These are phyloP conservation scores for Aspergillus phoenicis DNA, from an alignment of 2,329 filamentous ascomycete genomes.

Conservation along the genomic window DNA sequence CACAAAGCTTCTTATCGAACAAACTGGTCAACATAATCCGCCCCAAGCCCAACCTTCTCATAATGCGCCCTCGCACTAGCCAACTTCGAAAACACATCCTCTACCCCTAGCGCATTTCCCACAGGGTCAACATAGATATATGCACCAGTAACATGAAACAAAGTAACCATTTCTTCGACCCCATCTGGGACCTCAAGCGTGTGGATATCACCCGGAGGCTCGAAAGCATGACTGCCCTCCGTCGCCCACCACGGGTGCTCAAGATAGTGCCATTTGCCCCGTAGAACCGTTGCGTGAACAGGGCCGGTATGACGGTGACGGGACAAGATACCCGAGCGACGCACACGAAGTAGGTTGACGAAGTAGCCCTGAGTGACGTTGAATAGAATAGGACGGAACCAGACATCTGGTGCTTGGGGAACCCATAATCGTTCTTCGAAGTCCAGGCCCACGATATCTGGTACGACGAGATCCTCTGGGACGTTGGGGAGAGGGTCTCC, in stretches of 20 bases:
- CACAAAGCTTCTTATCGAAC: background rate
- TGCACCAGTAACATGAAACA: conserved; percentile 41
- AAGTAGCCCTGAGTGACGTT: conserved; percentile 36
- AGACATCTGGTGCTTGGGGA: conserved; percentile 33
- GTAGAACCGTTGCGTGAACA: conserved; percentile 37
- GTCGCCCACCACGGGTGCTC: conserved; percentile 42
- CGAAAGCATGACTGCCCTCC: conserved; percentile 39
- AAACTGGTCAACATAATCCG: background rate
- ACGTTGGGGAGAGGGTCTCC: background rate
- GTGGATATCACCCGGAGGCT: conserved; percentile 41
- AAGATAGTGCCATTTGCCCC: conserved; percentile 41
- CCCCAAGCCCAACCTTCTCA: background rate
- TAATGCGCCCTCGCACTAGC: background rate
- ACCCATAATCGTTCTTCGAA: conserved; percentile 37
- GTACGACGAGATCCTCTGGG: background rate
- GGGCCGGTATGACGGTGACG: conserved; percentile 38
- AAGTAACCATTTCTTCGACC: conserved; percentile 38
- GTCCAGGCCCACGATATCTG: background rate
- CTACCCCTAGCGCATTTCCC: background rate
- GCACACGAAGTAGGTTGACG: conserved; percentile 37
- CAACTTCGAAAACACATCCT: background rate
- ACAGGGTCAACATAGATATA: conserved; percentile 35
- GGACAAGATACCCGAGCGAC: conserved; percentile 36
- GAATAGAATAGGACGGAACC: conserved; percentile 37
- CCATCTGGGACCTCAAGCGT: conserved; percentile 39